Evolutionary conservation across 208 protist genomes (phyloP).

Genomic region (Leishmania turanica): DNA sequence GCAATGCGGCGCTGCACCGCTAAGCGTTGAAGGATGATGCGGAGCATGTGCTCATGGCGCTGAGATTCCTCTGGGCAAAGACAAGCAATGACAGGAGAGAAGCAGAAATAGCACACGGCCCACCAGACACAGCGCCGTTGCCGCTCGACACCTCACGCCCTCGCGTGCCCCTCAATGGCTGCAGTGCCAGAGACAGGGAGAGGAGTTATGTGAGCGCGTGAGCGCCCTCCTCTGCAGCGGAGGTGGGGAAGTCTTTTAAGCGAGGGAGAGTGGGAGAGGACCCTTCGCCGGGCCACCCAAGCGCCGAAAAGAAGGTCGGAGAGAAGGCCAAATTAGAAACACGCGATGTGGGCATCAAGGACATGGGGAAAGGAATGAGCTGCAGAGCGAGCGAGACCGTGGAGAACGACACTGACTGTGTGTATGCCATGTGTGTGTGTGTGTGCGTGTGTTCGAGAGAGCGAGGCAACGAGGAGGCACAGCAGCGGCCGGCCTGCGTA

Average conservation of each 20-base stretch:
- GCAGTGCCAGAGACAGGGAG: background rate
- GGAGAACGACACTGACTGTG: background rate
- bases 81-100: background rate
- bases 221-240: background rate
- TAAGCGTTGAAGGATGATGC: constrained; percentile 29
- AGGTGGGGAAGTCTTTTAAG: background rate
- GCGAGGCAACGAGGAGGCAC: background rate
- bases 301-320: background rate
- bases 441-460: background rate
- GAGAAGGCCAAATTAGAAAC: background rate
- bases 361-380: background rate
- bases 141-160: background rate
- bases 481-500: background rate
- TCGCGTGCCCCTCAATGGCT: background rate
- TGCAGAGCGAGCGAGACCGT: background rate
- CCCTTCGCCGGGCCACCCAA: background rate
- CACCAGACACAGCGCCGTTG: background rate
- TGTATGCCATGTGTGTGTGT: background rate
- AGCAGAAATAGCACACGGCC: background rate
- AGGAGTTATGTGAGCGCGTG: background rate
- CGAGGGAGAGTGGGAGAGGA: background rate
- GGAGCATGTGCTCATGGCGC: constrained; percentile 16
- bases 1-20: constrained; percentile 28
- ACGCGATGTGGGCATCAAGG: background rate
- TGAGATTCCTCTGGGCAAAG: background rate